These are phyloP conservation scores for Chaetomium sp. DNA, from an alignment of 2,329 filamentous ascomycete species.

Conservation along the genomic window DNA sequence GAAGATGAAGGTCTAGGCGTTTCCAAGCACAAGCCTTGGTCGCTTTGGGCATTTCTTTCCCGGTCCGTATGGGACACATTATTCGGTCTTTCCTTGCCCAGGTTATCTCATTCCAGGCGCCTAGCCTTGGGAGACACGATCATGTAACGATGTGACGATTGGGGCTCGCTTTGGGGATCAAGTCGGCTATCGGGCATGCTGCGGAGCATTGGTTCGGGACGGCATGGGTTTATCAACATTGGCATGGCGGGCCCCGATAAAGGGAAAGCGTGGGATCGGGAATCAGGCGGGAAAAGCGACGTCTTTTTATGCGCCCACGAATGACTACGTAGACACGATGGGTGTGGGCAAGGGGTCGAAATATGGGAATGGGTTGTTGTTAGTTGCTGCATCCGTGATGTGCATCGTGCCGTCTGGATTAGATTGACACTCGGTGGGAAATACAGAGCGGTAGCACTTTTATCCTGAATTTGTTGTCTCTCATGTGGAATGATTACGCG, in stretches of 20 bases:
- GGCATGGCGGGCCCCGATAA: constrained; percentile 4
- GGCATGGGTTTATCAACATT: constrained; percentile 1
- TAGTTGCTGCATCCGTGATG: constrained; percentile 4
- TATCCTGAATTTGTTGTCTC: too few species aligned
- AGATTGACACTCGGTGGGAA: constrained; percentile 11
- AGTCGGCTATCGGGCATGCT: constrained; percentile 7
- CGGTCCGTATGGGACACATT: constrained; percentile 8
- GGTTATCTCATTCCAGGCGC: constrained; percentile 5
- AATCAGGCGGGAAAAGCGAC: background rate
- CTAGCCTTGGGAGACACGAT: constrained; percentile 11
- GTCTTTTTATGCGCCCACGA: background rate
- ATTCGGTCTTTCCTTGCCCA: constrained; percentile 3
- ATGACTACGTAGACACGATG: background rate
- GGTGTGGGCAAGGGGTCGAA: background rate
- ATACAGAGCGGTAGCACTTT: background rate
- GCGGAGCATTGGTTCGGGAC: background rate
- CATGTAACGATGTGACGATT: constrained; percentile 13
- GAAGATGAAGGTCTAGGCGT: constrained; percentile 74
- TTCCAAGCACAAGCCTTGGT: constrained; percentile 8
- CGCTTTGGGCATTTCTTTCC: constrained; percentile 11
- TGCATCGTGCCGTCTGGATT: constrained; percentile 1
- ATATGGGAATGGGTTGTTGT: too few species aligned
- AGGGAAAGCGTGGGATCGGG: background rate
- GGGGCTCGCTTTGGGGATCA: constrained; percentile 3
- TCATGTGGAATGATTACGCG: background rate